A percentile compares a stretch with the other conserved stretches of the same genome.
Conservation (phyloP, 2,329 filamentous ascomycete genomes). For the Paraconiothyrium brasiliense region DNA sequence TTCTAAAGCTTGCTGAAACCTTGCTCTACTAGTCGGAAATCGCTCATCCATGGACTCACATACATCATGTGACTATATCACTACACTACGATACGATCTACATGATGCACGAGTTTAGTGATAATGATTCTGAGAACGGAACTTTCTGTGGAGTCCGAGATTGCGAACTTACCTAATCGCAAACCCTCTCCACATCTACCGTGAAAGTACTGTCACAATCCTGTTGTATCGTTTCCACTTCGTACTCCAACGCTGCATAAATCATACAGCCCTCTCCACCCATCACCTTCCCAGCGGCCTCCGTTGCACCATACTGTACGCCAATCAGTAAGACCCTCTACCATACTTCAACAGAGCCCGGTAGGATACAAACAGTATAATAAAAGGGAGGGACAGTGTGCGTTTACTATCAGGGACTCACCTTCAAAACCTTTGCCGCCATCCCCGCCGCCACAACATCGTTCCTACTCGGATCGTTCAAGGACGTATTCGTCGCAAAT, state of each 20-base stretch:
- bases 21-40: too few relatives aligned
- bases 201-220: conserved; percentile 9
- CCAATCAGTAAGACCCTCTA: background rate
- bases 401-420: background rate
- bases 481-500: conserved; percentile 8
- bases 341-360: too few relatives aligned
- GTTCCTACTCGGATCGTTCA: conserved; percentile 19
- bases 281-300: conserved; percentile 15
- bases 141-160: background rate
- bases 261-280: conserved; percentile 22
- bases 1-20: too few relatives aligned
- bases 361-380: too few relatives aligned
- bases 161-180: background rate
- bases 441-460: conserved; percentile 16
- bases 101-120: too few relatives aligned
- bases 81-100: too few relatives aligned
- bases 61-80: too few relatives aligned
- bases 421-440: conserved; percentile 15
- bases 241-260: conserved; percentile 19
- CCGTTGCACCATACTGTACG: conserved; percentile 15
- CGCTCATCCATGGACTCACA: too few relatives aligned
- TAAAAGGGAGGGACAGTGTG: too few relatives aligned
- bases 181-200: conserved; percentile 16
- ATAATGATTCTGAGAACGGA: too few relatives aligned
- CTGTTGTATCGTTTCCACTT: conserved; percentile 13